These are phyloP conservation scores for Dendrostoma leiphaemia DNA, from an alignment of 2,329 filamentous ascomycete species.

Conservation along the genomic window DNA sequence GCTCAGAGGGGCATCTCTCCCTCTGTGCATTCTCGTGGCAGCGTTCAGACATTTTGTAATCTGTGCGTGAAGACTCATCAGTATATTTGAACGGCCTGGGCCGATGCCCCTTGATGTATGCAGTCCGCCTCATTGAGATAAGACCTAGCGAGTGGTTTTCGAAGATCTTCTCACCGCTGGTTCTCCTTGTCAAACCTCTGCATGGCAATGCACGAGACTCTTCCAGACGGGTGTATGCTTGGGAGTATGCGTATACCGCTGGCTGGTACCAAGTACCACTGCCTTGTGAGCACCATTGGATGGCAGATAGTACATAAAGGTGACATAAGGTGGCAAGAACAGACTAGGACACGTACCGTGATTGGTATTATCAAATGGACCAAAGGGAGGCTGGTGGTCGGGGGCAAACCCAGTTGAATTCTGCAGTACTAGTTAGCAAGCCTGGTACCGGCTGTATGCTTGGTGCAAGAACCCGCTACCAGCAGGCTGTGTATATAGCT, in stretches of 20 bases:
- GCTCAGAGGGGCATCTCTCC: too few species aligned
- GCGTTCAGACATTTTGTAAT: too few species aligned
- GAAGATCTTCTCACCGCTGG: neutral
- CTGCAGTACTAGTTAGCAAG: neutral
- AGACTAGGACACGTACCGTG: neutral
- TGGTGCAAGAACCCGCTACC: neutral
- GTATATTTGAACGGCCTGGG: too few species aligned
- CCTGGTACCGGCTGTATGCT: neutral
- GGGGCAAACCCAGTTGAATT: neutral
- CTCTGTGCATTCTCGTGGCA: too few species aligned
- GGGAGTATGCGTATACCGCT: neutral
- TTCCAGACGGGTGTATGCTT: neutral
- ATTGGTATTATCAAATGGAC: neutral
- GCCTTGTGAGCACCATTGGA: neutral
- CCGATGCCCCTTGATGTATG: too few species aligned
- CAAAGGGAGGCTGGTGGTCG: neutral
- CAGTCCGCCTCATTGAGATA: neutral
- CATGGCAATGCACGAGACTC: neutral
- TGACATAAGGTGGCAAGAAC: neutral
- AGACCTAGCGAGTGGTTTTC: neutral
- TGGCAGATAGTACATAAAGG: neutral
- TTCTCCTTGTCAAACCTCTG: neutral
- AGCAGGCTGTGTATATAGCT: too few species aligned
- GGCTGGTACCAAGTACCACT: neutral
- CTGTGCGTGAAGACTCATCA: too few species aligned